Base-by-base conservation (phyloP, 768 basidiomycete genomes). In the Filobasidium wieringae region DNA sequence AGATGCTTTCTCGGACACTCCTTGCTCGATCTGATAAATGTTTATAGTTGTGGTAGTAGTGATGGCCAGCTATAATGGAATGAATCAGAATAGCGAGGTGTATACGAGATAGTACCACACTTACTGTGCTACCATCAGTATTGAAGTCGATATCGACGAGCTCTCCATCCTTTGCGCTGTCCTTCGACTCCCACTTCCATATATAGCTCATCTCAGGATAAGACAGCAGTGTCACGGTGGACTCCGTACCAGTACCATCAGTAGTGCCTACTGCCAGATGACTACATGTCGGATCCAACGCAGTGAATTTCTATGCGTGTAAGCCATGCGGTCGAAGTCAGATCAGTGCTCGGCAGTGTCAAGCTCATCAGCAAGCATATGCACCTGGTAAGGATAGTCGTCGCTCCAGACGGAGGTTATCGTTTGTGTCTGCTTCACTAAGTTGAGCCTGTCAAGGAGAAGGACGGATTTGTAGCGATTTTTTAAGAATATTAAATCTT, bases 61-160 rank as follows among this genome's bases (percentile, higher is more conserved):
- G 19, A 72, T 64, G 5, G 66, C 64, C 5, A 74, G 58, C 74
- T 75, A 51, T 0, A 26, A 32, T 24, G 5, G 41, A 24, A 27
- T 31, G 3, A 22, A 31, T 7, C 27, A 11, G 7, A 36, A 40
- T 17, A 4, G 32, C 12, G 40, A 19, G 31, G 6, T 14, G 19
- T n/a, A 4, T 22, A 26, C 12, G n/a, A 19, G 24, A 22, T 9
- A 37, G 56, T 45, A 3, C 5, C 24, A 51, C 32, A 49, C 71
- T 55, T 32, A 71, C 72, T 65, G 64, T 67, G 26, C 58, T 37
- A 0, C 78, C 80, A 11, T 79, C 78, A 4, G 78, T 74, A 27
- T 85, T 84, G 77, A 95, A 87, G 7, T 87, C 80, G 17, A 81
- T 82, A 66, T 93, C 91, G 59, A 88, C 93, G 43, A 97, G 82